Evolutionary conservation across 2,329 filamentous ascomycete genomes (phyloP).

Genomic region (Ceratocystis papillata): DNA sequence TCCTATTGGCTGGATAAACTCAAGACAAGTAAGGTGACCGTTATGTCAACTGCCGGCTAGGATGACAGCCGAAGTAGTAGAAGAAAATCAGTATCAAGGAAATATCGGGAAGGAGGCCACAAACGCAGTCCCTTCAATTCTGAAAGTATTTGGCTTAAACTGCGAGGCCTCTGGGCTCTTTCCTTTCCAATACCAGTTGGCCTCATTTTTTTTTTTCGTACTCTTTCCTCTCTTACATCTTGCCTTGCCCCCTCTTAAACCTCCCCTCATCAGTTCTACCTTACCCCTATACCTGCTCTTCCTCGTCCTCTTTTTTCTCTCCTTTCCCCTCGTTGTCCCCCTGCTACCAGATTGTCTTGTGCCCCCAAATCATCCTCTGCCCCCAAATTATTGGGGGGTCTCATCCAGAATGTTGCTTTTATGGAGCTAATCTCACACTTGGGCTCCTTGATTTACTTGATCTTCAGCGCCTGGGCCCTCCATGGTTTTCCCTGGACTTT

Average conservation of each 20-base stretch:
- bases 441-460: neutral
- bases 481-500: neutral
- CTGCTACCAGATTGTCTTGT: neutral
- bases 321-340: neutral
- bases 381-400: neutral
- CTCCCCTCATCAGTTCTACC: neutral
- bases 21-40: too few relatives aligned
- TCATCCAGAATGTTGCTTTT: neutral
- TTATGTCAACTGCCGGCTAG: too few relatives aligned
- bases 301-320: neutral
- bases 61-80: too few relatives aligned
- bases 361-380: neutral
- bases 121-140: too few relatives aligned
- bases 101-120: too few relatives aligned
- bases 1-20: too few relatives aligned
- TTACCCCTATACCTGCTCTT: neutral
- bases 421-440: neutral
- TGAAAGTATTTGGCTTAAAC: too few relatives aligned
- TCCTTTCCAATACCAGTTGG: neutral
- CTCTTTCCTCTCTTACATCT: neutral
- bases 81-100: too few relatives aligned
- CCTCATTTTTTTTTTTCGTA: neutral
- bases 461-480: neutral
- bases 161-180: neutral
- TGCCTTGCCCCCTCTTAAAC: neutral